A percentile compares a stretch with the other conserved stretches of the same genome.
Conservation (phyloP, 2,329 filamentous ascomycete genomes). For the Fusarium cicatricum region DNA sequence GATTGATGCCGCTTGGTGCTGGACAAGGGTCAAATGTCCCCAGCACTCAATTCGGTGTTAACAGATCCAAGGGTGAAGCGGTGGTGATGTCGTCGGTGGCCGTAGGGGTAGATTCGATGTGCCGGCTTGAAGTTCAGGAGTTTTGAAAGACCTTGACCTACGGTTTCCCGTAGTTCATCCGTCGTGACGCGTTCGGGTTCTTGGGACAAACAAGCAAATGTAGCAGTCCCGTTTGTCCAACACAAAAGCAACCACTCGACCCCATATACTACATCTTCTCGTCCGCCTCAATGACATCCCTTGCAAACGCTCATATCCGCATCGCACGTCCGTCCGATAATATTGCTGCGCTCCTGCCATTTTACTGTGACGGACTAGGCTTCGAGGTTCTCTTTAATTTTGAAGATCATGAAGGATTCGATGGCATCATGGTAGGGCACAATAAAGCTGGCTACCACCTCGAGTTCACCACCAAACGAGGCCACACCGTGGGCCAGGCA, state of each 20-base stretch:
- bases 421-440: slow-evolving; percentile 54
- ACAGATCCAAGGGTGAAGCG: too few species aligned
- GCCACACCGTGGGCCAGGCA: slow-evolving; percentile 47
- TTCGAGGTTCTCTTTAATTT: slow-evolving; percentile 49
- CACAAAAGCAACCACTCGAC: background rate
- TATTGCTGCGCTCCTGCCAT: slow-evolving; percentile 49
- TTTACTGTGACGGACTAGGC: slow-evolving; percentile 53
- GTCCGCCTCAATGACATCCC: background rate
- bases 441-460: slow-evolving; percentile 51
- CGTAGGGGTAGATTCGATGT: too few species aligned
- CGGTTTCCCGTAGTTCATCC: too few species aligned
- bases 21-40: too few species aligned
- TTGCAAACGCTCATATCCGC: slow-evolving; percentile 45
- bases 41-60: too few species aligned
- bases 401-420: slow-evolving; percentile 49
- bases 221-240: too few species aligned
- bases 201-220: too few species aligned
- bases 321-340: slow-evolving; percentile 53
- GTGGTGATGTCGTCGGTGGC: too few species aligned
- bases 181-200: too few species aligned
- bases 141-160: too few species aligned
- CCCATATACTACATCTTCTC: background rate
- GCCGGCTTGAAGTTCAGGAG: too few species aligned
- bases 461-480: slow-evolving; percentile 51
- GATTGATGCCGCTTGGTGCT: too few species aligned